Conservation (phyloP, 768 basidiomycete genomes). For the Mycena latifolia region DNA sequence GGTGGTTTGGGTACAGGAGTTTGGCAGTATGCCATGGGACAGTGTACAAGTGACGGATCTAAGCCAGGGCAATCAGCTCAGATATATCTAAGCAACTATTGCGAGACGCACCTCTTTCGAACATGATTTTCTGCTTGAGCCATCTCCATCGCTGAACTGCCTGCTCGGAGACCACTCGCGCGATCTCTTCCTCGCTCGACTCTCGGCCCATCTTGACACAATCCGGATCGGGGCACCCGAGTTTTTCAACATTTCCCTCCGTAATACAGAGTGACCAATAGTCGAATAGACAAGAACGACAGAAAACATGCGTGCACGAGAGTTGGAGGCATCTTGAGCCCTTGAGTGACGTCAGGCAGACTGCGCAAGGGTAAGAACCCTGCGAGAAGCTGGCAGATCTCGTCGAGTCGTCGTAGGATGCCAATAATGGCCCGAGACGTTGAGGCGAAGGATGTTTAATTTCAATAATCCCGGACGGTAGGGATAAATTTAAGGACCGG, state of each 20-base stretch:
- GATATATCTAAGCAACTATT: no score
- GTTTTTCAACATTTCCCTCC: constrained; percentile 82
- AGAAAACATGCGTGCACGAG: constrained; percentile 84
- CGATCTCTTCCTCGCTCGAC: constrained; percentile 79
- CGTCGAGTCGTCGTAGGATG: constrained; percentile 60
- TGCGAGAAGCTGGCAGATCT: constrained; percentile 68
- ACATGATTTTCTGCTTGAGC: constrained; percentile 76
- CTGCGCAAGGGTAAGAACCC: constrained; percentile 77
- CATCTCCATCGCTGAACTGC: constrained; percentile 82
- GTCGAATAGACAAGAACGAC: constrained; percentile 80
- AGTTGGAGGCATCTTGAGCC: constrained; percentile 82
- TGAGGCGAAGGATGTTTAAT: constrained; percentile 69
- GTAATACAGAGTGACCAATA: constrained; percentile 87
- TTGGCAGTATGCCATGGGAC: constrained; percentile 87
- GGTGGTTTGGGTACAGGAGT: constrained; percentile 75
- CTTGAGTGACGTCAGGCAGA: constrained; percentile 82
- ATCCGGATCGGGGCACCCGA: constrained; percentile 84
- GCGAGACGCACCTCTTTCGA: constrained; percentile 79
- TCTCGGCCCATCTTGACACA: constrained; percentile 78
- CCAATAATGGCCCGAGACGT: constrained; percentile 61
- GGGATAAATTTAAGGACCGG: constrained; percentile 53
- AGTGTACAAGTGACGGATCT: constrained; percentile 87
- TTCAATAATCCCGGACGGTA: constrained; percentile 43
- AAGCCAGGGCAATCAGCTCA: no score
- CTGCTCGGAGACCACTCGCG: constrained; percentile 74